Percentiles rank a stretch among this genome's conserved stretches.
Evolutionary conservation across 169 alveolate genomes (phyloP).

Genomic region (Plasmodium billcollinsi): DNA sequence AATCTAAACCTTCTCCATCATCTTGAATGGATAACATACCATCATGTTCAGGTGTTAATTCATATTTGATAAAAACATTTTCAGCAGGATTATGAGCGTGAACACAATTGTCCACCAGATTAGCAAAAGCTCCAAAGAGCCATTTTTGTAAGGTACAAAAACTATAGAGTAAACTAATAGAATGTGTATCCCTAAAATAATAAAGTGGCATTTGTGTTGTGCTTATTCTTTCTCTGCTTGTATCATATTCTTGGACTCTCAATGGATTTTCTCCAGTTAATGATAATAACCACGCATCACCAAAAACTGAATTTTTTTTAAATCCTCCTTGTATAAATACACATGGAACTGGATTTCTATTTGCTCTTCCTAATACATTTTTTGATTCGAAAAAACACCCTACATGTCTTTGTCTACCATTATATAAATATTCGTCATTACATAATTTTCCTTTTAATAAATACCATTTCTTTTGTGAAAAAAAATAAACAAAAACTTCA

Average conservation of each 20-base stretch:
- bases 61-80: slow-evolving; percentile 81
- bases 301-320: slow-evolving; percentile 82
- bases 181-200: slow-evolving; percentile 87
- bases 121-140: slow-evolving; percentile 91
- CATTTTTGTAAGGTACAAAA: slow-evolving; percentile 87
- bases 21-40: slow-evolving; percentile 87
- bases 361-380: slow-evolving; percentile 83
- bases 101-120: slow-evolving; percentile 86
- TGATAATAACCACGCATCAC: slow-evolving; percentile 88
- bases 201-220: slow-evolving; percentile 84
- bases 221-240: slow-evolving; percentile 76
- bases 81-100: slow-evolving; percentile 81
- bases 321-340: slow-evolving; percentile 89
- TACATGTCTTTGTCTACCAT: slow-evolving; percentile 87
- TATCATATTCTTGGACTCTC: slow-evolving; percentile 64
- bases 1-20: slow-evolving; percentile 89
- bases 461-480: slow-evolving; percentile 87
- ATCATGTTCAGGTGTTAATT: slow-evolving; percentile 85
- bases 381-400: slow-evolving; percentile 87
- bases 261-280: slow-evolving; percentile 88
- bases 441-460: slow-evolving; percentile 80
- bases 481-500: slow-evolving; percentile 85
- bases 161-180: slow-evolving; percentile 86
- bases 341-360: slow-evolving; percentile 87
- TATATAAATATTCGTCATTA: slow-evolving; percentile 83